Evolutionary conservation across 2,329 filamentous ascomycete species (phyloP).

Genomic region (Trematosphaeria pertusa): DNA sequence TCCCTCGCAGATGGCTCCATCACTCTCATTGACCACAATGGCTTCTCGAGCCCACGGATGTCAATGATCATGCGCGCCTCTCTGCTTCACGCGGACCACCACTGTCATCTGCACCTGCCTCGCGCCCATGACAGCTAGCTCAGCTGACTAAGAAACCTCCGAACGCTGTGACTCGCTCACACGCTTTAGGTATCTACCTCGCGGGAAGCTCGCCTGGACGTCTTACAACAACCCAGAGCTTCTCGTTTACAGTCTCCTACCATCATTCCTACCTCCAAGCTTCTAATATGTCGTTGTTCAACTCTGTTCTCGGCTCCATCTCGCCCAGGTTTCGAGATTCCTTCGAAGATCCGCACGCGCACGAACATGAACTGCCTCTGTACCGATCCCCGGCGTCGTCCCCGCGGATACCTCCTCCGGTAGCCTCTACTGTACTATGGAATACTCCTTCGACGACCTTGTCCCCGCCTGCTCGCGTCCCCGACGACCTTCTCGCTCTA

Average conservation of each 20-base stretch:
- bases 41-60: too few species aligned
- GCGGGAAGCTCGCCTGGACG: conserved; percentile 28
- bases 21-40: too few species aligned
- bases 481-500: conserved; percentile 56
- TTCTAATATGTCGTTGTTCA: conserved; percentile 43
- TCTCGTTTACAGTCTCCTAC: conserved; percentile 3
- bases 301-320: conserved; percentile 45
- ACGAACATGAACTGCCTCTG: conserved; percentile 42
- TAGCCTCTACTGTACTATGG: conserved; percentile 44
- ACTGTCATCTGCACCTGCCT: conserved; percentile 19
- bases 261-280: not conserved
- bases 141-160: conserved; percentile 30
- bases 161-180: conserved; percentile 39
- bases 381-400: conserved; percentile 38
- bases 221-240: conserved; percentile 3
- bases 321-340: conserved; percentile 43
- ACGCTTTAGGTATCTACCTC: conserved; percentile 28
- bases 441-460: conserved; percentile 31
- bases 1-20: too few species aligned
- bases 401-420: conserved; percentile 42
- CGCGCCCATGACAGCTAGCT: conserved; percentile 4
- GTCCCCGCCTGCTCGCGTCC: conserved; percentile 35
- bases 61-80: not conserved
- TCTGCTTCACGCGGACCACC: not conserved
- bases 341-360: conserved; percentile 44